phyloP scores from a whole-genome alignment of 768 basidiomycete genomes.

The Tulasnella calospora region DNA sequence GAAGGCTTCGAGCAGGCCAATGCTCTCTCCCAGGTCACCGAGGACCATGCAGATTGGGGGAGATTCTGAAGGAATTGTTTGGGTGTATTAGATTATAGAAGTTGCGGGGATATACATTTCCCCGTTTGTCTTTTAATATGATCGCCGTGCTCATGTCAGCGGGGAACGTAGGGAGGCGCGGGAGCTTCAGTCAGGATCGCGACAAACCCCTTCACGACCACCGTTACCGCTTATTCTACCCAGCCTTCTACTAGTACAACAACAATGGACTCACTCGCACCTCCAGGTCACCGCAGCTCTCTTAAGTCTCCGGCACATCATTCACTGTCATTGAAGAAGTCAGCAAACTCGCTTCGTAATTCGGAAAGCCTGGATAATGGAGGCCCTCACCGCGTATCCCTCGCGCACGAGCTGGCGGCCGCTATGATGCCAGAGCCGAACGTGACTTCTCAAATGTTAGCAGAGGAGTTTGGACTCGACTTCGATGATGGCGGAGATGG shows the following conservation, averaged over 20 bases:
- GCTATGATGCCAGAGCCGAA: slow-evolving; percentile 85
- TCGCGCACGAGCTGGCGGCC: slow-evolving; percentile 82
- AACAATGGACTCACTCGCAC: slow-evolving; percentile 14
- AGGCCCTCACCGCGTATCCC: slow-evolving; percentile 31
- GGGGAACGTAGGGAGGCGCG: neutral
- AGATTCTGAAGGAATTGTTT: neutral
- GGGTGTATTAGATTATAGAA: neutral
- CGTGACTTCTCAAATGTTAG: slow-evolving; percentile 67
- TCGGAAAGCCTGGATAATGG: slow-evolving; percentile 11
- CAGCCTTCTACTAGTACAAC: slow-evolving; percentile 1
- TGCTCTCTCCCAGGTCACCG: slow-evolving; percentile 6
- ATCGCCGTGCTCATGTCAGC: slow-evolving; percentile 5
- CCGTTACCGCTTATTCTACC: slow-evolving; percentile 6
- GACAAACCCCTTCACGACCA: slow-evolving; percentile 10
- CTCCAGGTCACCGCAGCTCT: slow-evolving; percentile 6
- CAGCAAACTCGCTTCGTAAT: slow-evolving; percentile 5
- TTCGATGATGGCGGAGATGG: slow-evolving; percentile 81
- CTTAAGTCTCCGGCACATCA: neutral
- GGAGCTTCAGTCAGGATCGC: slow-evolving; percentile 3
- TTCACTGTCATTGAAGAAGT: neutral
- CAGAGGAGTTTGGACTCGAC: slow-evolving; percentile 86
- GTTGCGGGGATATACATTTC: neutral
- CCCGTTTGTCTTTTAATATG: neutral
- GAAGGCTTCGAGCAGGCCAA: slow-evolving; percentile 17
- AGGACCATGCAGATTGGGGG: slow-evolving; percentile 5